These are phyloP conservation scores for Leptomonas pyrrhocoris DNA, from an alignment of 208 protist species.

Conservation along the genomic window DNA sequence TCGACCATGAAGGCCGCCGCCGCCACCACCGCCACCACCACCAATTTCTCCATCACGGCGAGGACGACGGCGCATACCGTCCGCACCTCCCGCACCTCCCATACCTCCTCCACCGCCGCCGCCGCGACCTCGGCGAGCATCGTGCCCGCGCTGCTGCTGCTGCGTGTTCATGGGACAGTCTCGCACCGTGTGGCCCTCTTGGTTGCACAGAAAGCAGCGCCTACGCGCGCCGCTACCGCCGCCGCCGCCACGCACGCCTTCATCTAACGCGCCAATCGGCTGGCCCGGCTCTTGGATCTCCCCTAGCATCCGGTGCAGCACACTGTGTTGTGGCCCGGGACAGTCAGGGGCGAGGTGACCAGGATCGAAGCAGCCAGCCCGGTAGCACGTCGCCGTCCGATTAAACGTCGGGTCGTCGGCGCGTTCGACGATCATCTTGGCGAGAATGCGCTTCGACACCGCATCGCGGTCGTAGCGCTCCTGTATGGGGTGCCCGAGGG, in stretches of 20 bases:
- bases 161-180: constrained; percentile 82
- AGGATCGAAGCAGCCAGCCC: constrained; percentile 79
- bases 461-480: constrained; percentile 77
- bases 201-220: constrained; percentile 80
- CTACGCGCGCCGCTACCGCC: constrained; percentile 34
- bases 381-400: constrained; percentile 77
- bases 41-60: constrained; percentile 21
- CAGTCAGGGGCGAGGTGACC: constrained; percentile 86
- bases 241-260: constrained; percentile 37
- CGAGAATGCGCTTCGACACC: constrained; percentile 66
- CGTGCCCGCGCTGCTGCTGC: constrained; percentile 32
- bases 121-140: constrained; percentile 25
- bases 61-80: constrained; percentile 22
- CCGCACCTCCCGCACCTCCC: constrained; percentile 6
- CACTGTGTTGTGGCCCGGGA: constrained; percentile 70
- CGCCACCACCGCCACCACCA: not conserved
- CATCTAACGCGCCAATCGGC: constrained; percentile 47
- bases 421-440: constrained; percentile 71
- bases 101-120: constrained; percentile 11
- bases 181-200: constrained; percentile 73
- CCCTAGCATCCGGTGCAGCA: constrained; percentile 61
- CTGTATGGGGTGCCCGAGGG: constrained; percentile 91
- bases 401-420: constrained; percentile 78
- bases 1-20: not conserved
- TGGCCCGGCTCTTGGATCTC: constrained; percentile 81